Percentiles rank a stretch among this genome's conserved stretches.
These are phyloP conservation scores for Starmerella apicola DNA, from an alignment of 805 yeast genomes.

Conservation along the genomic window DNA sequence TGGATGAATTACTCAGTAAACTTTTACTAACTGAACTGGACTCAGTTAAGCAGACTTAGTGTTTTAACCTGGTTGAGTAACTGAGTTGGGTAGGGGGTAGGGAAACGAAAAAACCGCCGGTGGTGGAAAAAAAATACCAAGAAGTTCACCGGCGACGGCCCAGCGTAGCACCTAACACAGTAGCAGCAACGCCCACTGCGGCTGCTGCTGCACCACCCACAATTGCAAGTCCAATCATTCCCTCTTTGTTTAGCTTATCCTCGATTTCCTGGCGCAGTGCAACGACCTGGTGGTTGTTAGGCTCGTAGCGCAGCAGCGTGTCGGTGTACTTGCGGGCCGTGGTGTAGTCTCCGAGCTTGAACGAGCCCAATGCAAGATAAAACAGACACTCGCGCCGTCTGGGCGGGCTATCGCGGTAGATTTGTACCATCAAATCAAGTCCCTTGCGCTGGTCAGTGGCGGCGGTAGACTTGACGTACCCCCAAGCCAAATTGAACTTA, in stretches of 20 bases:
- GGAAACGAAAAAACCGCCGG: no score
- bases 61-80: no score
- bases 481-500: conserved; percentile 94
- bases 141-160: conserved; percentile 11
- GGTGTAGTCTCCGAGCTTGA: conserved; percentile 73
- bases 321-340: conserved; percentile 81
- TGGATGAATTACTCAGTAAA: no score
- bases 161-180: conserved; percentile 28
- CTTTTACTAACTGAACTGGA: no score
- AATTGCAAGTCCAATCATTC: conserved; percentile 76
- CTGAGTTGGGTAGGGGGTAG: no score
- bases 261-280: conserved; percentile 66
- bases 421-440: conserved; percentile 46
- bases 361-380: conserved; percentile 77
- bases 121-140: no score
- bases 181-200: conserved; percentile 59
- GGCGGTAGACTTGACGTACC: conserved; percentile 59
- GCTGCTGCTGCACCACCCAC: conserved; percentile 72
- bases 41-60: no score
- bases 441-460: conserved; percentile 65
- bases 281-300: conserved; percentile 67
- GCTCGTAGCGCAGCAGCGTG: conserved; percentile 63
- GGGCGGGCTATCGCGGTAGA: conserved; percentile 62
- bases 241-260: conserved; percentile 74
- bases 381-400: conserved; percentile 83